Evolutionary conservation across 495 filamentous ascomycete species (phyloP), one percentile per base, ranked within the genome.

Genomic region (Cairneyella variabilis): DNA sequence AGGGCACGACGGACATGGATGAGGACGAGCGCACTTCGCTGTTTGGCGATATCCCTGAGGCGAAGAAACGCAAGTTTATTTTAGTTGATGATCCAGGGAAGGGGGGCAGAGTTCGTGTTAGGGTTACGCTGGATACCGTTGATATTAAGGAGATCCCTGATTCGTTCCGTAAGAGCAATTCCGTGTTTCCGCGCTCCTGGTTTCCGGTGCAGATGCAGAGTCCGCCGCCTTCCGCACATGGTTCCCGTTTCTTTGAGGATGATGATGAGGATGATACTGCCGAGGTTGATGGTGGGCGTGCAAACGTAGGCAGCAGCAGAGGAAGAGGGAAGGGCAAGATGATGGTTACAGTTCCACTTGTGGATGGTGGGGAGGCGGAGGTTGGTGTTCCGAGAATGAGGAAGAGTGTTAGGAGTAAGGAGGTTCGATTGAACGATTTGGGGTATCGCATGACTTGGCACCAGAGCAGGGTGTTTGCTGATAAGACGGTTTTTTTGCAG

Each of bases 381-480:
- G 73, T 95, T 32, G 78, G 82, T 0, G 84, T 92, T 18, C 91
- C 92, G 18, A 76, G 82, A 38, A 77, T 91, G 57, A 82, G 82
- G 17, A 77, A 76, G 48, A 70, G 74, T 37, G 78, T 80, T 46
- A 80, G 88, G 43, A 79, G 73, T 37, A 91, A 89, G 69, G 92
- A 98, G 64, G 79, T 90, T 3, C 73, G 86, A 43, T 65, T 98
- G 57, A 98, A 98, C 62, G 91, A 97, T 63, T 66, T 97, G 42
- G 93, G 90, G 0, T 97, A 95, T 63, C 80, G 92, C 14, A 95
- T 98, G 84, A 89, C 86, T 38, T 98, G 93, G 93, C 82, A 88
- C 44, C 91, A 96, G 69, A 90, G 89, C 64, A 77, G 91, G 39
- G 84, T 90, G 1, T 97, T 97, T 71, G 80, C 88, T 14, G 86